Evolutionary conservation across 805 yeast genomes (phyloP).

Genomic region (Ogataea neopini): DNA sequence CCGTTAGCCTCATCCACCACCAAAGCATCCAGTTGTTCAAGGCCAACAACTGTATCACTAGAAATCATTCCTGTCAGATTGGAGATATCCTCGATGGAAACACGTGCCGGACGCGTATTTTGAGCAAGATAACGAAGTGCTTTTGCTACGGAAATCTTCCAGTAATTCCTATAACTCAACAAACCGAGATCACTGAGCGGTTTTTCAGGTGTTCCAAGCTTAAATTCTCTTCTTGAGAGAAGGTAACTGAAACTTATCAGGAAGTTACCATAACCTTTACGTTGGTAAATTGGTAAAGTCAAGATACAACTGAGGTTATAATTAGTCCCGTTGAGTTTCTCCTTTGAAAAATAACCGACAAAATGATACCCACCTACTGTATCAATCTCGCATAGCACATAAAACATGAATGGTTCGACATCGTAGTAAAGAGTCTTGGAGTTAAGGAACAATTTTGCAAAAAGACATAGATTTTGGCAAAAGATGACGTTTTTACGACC

Average conservation of each 20-base stretch:
- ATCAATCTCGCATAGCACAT: slow-evolving; percentile 74
- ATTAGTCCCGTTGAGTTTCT: slow-evolving; percentile 68
- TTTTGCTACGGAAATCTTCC: slow-evolving; percentile 69
- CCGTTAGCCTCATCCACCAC: slow-evolving; percentile 45
- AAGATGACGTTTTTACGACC: slow-evolving; percentile 80
- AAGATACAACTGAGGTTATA: slow-evolving; percentile 90
- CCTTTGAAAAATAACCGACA: slow-evolving; percentile 94
- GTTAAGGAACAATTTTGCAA: slow-evolving; percentile 86
- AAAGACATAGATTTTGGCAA: slow-evolving; percentile 85
- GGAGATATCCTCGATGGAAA: slow-evolving; percentile 64
- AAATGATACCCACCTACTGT: slow-evolving; percentile 57
- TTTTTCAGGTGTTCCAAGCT: slow-evolving; percentile 91
- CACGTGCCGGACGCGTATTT: slow-evolving; percentile 3
- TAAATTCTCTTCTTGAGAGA: slow-evolving; percentile 70
- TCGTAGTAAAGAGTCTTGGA: slow-evolving; percentile 92
- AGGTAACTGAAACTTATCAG: slow-evolving; percentile 88
- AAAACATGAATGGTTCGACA: slow-evolving; percentile 93
- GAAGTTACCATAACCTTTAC: slow-evolving; percentile 87
- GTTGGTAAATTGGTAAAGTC: slow-evolving; percentile 83
- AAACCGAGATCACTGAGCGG: slow-evolving; percentile 88
- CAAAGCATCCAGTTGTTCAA: slow-evolving; percentile 74
- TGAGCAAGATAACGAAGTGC: slow-evolving; percentile 35
- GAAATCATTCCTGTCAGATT: slow-evolving; percentile 80
- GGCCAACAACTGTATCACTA: slow-evolving; percentile 82
- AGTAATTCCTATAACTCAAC: slow-evolving; percentile 80